A percentile compares a stretch with the other conserved stretches of the same genome.
phyloP scores from a whole-genome alignment of 768 basidiomycete species.

The Mrakia hoshinonis region DNA sequence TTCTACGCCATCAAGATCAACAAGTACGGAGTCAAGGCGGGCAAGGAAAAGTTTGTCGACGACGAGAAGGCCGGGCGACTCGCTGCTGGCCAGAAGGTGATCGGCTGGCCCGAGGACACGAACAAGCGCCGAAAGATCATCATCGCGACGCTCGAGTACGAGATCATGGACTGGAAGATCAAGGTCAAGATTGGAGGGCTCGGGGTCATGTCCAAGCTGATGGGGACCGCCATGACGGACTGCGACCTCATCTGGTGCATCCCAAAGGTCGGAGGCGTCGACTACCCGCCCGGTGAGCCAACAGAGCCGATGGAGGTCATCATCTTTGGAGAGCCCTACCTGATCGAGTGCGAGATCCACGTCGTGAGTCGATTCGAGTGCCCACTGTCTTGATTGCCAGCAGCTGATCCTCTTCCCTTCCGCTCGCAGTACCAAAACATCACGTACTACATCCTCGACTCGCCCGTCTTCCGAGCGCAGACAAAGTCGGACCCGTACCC shows the following conservation, averaged over 20 bases:
- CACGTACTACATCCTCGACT: slow-evolving; percentile 86
- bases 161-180: slow-evolving; percentile 92
- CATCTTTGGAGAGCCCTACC: slow-evolving; percentile 90
- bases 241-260: slow-evolving; percentile 60
- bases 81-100: slow-evolving; percentile 49
- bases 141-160: slow-evolving; percentile 51
- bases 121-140: slow-evolving; percentile 83
- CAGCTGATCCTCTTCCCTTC: slow-evolving; percentile 43
- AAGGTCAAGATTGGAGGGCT: slow-evolving; percentile 79
- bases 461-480: slow-evolving; percentile 91
- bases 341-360: slow-evolving; percentile 92
- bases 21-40: slow-evolving; percentile 41
- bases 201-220: slow-evolving; percentile 93
- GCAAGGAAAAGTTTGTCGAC: slow-evolving; percentile 18
- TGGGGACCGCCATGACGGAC: slow-evolving; percentile 56
- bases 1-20: slow-evolving; percentile 96
- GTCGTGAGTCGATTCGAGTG: slow-evolving; percentile 41
- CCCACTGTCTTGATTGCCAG: too few species aligned
- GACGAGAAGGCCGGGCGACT: slow-evolving; percentile 25
- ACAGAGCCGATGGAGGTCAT: slow-evolving; percentile 91
- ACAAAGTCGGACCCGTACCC: slow-evolving; percentile 92
- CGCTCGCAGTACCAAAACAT: slow-evolving; percentile 51
- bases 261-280: slow-evolving; percentile 88
- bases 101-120: slow-evolving; percentile 76
- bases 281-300: slow-evolving; percentile 83